Evolutionary conservation across 176 grass and related monocot species (phyloP), one percentile per base, ranked within the genome.

Genomic region (Phoenix roebelenii): DNA sequence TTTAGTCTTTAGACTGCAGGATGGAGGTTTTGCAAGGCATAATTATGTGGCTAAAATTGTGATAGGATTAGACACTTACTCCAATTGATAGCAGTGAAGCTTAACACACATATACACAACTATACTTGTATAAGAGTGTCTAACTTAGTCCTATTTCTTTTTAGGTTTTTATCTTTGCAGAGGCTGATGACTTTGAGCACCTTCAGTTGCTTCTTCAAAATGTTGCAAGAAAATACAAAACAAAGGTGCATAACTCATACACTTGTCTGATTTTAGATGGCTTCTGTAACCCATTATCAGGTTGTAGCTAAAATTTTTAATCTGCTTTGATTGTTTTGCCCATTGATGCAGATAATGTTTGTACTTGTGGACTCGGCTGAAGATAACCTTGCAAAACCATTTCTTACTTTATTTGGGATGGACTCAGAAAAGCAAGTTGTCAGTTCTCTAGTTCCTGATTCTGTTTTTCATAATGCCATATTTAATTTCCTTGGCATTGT

Each of bases 311-410:
- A 44, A 44, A 14, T 44, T 44, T 44, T 44, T 44, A 44, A 44
- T 44, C 6, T 44, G 35, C 0, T 26, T 66, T 52, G 22, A 25
- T 66, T 52, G 50, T 26, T 67, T 20, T 14, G 35, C 22, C n/a
- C 51, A 53, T 55, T 29, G 32, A 80, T 75, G 75, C 73, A 97
- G 93, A 83, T 98, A 78, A 80, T 98, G 84, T 92, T 98, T 76
- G 70, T 98, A 68, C 88, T 80, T 50, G 87, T 89, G n/a, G 93
- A 98, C 59, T 78, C 58, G 17, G 77, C 93, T 71, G 87, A 92
- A 80, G 93, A 98, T 74, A 79, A 91, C 22, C 87, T 91, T 88
- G 84, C 93, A 73, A 97, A 91, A 69, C 93, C 93, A 61, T 97
- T 97, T 77, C 65, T 97, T 18, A 73, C 76, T 61, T 79, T 97